Base-by-base conservation (phyloP, 2,329 filamentous ascomycete genomes). In the Nigrospora oryzae region DNA sequence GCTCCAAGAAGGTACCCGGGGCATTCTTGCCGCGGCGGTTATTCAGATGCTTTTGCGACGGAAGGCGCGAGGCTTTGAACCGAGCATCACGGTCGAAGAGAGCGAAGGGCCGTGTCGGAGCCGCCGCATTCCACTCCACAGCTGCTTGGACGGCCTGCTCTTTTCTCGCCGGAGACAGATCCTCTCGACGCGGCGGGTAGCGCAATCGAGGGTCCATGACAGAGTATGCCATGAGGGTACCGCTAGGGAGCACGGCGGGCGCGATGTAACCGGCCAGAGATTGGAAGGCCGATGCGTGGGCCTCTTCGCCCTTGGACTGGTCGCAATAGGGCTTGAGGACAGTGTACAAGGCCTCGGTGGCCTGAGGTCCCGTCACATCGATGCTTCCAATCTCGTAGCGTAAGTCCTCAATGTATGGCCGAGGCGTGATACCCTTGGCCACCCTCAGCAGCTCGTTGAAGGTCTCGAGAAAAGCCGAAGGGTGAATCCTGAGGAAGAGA, bases 21-120 rank as follows among this genome's bases (percentile, higher is more conserved):
- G 71, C 58, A 14, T 76, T 76, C 17, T 75, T 68, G 13, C 77
- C 71, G 61, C 83, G 88, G 38, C 91, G 81, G 40, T 85, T 79
- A 59, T 94, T 90, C 54, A 97, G 79, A 1, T 83, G 76, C 57
- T 88, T 88, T 57, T 95, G 89, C 11, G 86, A 82, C 3, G 90
- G 77, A 13, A 83, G 71, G 42, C 74, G 75, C 4, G 77, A 78
- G 23, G 86, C 85, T 45, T 68, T 71, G 47, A 85, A 75, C 33
- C 90, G 81, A 33, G 67, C 63, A 30, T 79, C 70, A 47, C 85
- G 78, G 54, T 85, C 76, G 59, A 94, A 95, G 1, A 97, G 65
- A 10, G 67, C 64, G 61, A 70, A 58, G 41, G 71, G 61, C 40
- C 66, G 57, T 57, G 74, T 12, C 48, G 65, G 48, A 44, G 68